A percentile compares a stretch with the other conserved stretches of the same genome.
Conservation (phyloP, 1,284 basidiomycete genomes). For the Papiliotrema fonsecae region DNA sequence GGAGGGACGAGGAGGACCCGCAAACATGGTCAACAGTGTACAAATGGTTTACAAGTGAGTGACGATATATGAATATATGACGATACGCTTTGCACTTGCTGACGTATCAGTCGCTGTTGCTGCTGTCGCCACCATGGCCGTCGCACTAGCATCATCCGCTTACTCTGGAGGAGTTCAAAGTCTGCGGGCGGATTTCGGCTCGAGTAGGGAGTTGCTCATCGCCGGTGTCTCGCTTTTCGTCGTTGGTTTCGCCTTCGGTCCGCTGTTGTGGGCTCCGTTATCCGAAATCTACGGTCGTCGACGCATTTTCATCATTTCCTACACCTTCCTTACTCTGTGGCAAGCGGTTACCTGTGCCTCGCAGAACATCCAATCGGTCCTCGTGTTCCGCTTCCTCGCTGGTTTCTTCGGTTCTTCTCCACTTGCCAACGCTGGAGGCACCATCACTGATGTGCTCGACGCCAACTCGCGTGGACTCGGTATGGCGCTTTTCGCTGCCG, state of each 20-base stretch:
- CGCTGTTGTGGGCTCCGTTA: slow-evolving; percentile 47
- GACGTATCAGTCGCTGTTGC: slow-evolving; percentile 38
- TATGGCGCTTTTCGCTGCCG: slow-evolving; percentile 57
- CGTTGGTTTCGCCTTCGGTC: slow-evolving; percentile 41
- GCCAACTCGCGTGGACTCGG: slow-evolving; percentile 39
- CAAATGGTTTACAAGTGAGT: slow-evolving; percentile 25
- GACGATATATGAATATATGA: too few relatives aligned
- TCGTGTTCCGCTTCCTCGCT: slow-evolving; percentile 41
- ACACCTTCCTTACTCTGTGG: slow-evolving; percentile 39
- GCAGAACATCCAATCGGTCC: slow-evolving; percentile 24
- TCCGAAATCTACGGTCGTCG: slow-evolving; percentile 56
- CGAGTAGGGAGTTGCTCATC: slow-evolving; percentile 25
- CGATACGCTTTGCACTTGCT: slow-evolving; percentile 18
- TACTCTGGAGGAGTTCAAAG: slow-evolving; percentile 30
- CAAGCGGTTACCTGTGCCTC: slow-evolving; percentile 28
- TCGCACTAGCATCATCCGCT: slow-evolving; percentile 31
- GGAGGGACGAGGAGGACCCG: slow-evolving; percentile 35
- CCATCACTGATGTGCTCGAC: slow-evolving; percentile 41
- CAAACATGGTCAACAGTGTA: slow-evolving; percentile 29
- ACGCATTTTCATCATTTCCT: slow-evolving; percentile 59
- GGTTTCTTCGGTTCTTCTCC: slow-evolving; percentile 46
- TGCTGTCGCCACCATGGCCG: slow-evolving; percentile 26
- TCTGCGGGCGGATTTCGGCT: slow-evolving; percentile 24
- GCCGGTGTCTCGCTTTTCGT: slow-evolving; percentile 38
- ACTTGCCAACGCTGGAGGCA: slow-evolving; percentile 45